Evolutionary conservation across 106 monocot genomes (phyloP).

Genomic region (Platanthera zijinensis): DNA sequence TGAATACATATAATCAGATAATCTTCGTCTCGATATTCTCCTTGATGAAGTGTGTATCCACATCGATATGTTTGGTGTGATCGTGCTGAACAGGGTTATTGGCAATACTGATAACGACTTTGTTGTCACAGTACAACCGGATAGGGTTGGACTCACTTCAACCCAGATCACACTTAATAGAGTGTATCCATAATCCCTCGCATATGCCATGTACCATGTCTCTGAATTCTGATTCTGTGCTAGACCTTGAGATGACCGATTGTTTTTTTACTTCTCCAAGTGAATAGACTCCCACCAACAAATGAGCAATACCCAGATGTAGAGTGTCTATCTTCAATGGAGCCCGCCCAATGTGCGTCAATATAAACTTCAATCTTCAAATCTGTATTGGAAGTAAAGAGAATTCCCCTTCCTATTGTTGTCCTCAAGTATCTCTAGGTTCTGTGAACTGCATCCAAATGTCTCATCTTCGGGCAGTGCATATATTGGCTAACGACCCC

Average conservation of each 20-base stretch:
- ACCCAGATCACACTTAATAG: too few species aligned
- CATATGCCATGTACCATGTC: neutral
- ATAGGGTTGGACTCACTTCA: neutral
- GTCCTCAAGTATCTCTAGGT: neutral
- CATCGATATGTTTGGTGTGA: too few species aligned
- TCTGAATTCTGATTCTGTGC: neutral
- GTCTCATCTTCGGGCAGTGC: neutral
- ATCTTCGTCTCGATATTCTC: too few species aligned
- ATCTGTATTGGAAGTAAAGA: neutral
- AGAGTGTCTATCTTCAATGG: too few species aligned
- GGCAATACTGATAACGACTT: neutral
- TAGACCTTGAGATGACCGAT: neutral
- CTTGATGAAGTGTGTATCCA: too few species aligned
- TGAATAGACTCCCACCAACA: too few species aligned
- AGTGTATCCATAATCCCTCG: neutral
- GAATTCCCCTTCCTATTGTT: neutral
- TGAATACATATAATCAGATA: too few species aligned
- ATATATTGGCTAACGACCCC: neutral
- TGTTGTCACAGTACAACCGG: neutral
- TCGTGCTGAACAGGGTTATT: neutral
- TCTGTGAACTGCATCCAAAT: neutral
- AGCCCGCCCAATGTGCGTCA: too few species aligned
- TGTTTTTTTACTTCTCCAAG: neutral
- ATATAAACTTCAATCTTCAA: too few species aligned
- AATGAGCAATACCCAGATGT: too few species aligned